These are phyloP conservation scores for Metschnikowia lachancei DNA, from an alignment of 805 yeast genomes.

Conservation along the genomic window DNA sequence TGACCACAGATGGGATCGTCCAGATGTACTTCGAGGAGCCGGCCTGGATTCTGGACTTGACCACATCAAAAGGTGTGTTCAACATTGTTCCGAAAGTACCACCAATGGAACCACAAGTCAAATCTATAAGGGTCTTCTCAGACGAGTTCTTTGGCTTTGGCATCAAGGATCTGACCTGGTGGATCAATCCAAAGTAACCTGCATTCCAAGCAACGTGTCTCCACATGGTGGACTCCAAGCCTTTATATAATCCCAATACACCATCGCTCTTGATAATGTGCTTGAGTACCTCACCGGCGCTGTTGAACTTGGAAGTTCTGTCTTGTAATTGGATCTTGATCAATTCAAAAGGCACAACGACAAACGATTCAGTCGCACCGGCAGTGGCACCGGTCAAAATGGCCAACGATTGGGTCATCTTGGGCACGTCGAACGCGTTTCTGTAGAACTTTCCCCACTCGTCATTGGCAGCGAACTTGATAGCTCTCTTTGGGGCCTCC, in stretches of 20 bases:
- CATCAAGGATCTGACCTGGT: conserved; percentile 74
- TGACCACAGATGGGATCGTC: conserved; percentile 76
- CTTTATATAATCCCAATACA: conserved; percentile 80
- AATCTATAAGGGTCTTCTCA: conserved; percentile 80
- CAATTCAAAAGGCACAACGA: conserved; percentile 96
- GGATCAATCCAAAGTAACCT: conserved; percentile 93
- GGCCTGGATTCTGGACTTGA: conserved; percentile 95
- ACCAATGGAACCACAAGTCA: conserved; percentile 92
- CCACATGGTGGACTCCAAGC: conserved; percentile 95
- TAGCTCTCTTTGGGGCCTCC: conserved; percentile 99
- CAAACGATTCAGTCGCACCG: conserved; percentile 95
- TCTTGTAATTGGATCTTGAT: conserved; percentile 95
- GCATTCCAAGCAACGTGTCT: conserved; percentile 97
- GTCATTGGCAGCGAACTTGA: conserved; percentile 97
- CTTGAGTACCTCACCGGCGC: conserved; percentile 78
- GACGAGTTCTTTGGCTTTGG: conserved; percentile 72
- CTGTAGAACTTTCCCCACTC: conserved; percentile 89
- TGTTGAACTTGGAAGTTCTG: conserved; percentile 72
- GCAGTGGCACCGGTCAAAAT: conserved; percentile 96
- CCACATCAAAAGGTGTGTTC: conserved; percentile 97
- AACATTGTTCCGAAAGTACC: conserved; percentile 95
- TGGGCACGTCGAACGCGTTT: conserved; percentile 60
- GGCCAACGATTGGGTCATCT: conserved; percentile 79
- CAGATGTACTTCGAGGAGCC: conserved; percentile 86
- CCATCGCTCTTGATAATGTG: conserved; percentile 77